These are phyloP conservation scores for Akanthomyces lecanii DNA, from an alignment of 2,329 filamentous ascomycete species.

Conservation along the genomic window DNA sequence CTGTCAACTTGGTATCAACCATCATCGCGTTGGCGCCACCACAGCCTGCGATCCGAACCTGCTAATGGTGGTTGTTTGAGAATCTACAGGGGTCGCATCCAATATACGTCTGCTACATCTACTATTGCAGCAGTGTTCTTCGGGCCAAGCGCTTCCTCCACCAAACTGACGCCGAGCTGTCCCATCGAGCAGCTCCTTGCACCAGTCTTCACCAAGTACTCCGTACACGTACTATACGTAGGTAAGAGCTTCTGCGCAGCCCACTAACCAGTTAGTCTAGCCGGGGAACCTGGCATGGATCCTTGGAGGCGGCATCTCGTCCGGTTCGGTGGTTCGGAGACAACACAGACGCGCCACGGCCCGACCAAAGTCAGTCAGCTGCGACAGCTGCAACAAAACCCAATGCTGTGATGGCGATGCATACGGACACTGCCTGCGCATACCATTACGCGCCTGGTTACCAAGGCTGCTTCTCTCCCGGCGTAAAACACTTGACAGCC, in stretches of 20 bases:
- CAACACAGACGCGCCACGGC: neutral
- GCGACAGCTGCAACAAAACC: neutral
- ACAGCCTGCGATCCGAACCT: neutral
- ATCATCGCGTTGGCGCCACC: neutral
- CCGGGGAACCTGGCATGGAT: neutral
- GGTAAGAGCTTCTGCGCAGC: neutral
- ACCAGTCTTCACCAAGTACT: too few species aligned
- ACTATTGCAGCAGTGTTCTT: neutral
- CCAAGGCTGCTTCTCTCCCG: neutral
- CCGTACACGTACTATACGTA: too few species aligned
- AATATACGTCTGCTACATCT: neutral
- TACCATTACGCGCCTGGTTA: neutral
- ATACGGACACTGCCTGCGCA: neutral
- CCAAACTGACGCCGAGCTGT: neutral
- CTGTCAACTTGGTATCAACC: too few species aligned
- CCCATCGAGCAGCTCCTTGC: too few species aligned
- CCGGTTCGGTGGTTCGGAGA: too few species aligned
- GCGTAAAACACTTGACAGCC: neutral
- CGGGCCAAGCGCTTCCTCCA: neutral
- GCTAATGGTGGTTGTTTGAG: constrained; percentile 4
- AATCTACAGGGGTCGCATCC: constrained; percentile 6
- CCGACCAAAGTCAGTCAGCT: neutral
- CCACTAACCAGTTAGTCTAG: neutral
- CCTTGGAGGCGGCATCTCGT: neutral
- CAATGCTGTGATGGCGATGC: neutral